Conservation (phyloP, 179 eudicot genomes). For the Silene vulgaris region DNA sequence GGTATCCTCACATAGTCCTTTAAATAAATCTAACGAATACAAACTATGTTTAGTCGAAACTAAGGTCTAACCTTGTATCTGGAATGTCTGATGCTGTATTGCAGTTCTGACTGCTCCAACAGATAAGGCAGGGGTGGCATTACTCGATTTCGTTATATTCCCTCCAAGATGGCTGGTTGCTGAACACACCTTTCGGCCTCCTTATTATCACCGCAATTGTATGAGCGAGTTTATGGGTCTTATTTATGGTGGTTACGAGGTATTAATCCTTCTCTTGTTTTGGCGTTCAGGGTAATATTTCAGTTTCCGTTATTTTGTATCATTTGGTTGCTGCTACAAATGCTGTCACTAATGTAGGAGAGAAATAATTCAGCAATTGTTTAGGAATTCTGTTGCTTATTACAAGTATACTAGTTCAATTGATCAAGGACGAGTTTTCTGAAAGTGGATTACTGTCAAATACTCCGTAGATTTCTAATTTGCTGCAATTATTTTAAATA, state of each 20-base stretch:
- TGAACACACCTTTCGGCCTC: slow-evolving; percentile 96
- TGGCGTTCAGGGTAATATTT: slow-evolving; percentile 5
- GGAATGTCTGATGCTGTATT: slow-evolving; percentile 14
- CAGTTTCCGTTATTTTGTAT: not conserved
- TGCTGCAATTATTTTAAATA: not conserved
- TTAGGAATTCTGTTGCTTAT: not conserved
- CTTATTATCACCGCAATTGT: slow-evolving; percentile 96
- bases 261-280: slow-evolving; percentile 22
- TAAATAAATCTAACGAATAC: too few species aligned
- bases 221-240: slow-evolving; percentile 99
- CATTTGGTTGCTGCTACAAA: too few species aligned
- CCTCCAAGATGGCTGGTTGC: slow-evolving; percentile 99
- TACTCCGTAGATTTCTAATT: not conserved
- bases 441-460: not conserved
- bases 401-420: not conserved
- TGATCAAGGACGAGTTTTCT: not conserved
- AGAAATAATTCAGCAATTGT: not conserved
- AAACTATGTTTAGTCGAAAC: not conserved
- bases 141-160: slow-evolving; percentile 94
- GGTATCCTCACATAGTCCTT: slow-evolving; percentile 31
- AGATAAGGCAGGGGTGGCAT: slow-evolving; percentile 93
- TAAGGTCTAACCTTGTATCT: not conserved
- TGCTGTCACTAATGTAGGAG: too few species aligned
- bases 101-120: slow-evolving; percentile 94
- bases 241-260: slow-evolving; percentile 90